Conservation (phyloP, 1,284 basidiomycete species). For the Cryptococcus sp. region DNA sequence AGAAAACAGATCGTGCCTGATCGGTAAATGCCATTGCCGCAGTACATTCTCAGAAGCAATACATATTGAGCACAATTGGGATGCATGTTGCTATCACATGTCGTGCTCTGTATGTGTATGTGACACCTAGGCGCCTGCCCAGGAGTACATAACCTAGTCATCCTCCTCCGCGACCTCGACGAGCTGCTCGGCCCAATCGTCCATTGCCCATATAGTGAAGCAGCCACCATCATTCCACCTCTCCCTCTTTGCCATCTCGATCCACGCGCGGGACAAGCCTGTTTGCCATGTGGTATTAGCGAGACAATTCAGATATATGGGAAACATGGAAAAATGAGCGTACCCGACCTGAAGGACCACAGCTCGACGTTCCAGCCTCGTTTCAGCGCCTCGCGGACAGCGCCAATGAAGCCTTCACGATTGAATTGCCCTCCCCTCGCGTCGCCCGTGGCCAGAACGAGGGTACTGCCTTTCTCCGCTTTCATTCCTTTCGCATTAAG, state of each 20-base stretch:
- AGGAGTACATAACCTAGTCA: background rate
- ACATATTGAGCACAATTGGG: too few relatives aligned
- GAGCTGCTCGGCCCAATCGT: conserved; percentile 47
- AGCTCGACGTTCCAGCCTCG: conserved; percentile 85
- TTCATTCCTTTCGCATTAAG: conserved; percentile 50
- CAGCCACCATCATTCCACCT: conserved; percentile 31
- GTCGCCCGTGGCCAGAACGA: conserved; percentile 85
- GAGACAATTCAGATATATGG: background rate
- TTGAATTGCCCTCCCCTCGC: conserved; percentile 85
- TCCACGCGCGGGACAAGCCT: conserved; percentile 38
- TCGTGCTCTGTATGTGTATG: too few relatives aligned
- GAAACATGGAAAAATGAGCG: conserved; percentile 14
- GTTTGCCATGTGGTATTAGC: background rate
- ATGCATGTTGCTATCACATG: too few relatives aligned
- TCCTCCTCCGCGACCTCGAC: conserved; percentile 25
- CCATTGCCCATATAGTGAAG: conserved; percentile 43
- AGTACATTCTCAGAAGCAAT: too few relatives aligned
- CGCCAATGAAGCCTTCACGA: conserved; percentile 81
- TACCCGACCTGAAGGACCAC: conserved; percentile 46
- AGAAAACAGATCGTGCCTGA: too few relatives aligned
- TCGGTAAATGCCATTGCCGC: too few relatives aligned
- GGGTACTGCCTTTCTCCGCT: conserved; percentile 37
- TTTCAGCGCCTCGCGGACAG: conserved; percentile 75
- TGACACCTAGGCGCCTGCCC: too few relatives aligned
- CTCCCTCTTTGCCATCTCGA: conserved; percentile 33